Evolutionary conservation across 1,284 basidiomycete genomes (phyloP).

Genomic region (Chiua sp.): DNA sequence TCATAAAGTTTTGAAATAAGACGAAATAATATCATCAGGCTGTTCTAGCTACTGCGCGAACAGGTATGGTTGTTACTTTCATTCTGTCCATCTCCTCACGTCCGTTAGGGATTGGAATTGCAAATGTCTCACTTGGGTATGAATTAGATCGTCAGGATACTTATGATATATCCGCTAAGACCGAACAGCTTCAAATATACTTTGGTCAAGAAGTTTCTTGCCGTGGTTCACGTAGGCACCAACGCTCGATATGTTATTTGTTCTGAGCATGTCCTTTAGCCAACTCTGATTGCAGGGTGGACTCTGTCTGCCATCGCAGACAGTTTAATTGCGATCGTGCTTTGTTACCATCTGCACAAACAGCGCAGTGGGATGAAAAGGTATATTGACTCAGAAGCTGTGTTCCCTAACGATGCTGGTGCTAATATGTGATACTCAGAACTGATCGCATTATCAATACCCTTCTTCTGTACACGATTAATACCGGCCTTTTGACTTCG

Average conservation of each 20-base stretch:
- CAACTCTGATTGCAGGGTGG: conserved; percentile 13
- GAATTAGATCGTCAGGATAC: no score
- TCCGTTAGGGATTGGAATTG: conserved; percentile 4
- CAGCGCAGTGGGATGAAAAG: conserved; percentile 14
- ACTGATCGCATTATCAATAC: conserved; percentile 15
- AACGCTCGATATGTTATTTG: no score
- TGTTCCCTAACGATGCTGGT: background rate
- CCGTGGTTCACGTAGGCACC: conserved; percentile 8
- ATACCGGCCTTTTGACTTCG: conserved; percentile 17
- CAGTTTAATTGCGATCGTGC: conserved; percentile 7
- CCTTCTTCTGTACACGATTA: conserved; percentile 15
- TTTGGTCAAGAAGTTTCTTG: background rate
- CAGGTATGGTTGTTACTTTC: no score
- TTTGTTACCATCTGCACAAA: conserved; percentile 13
- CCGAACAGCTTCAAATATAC: conserved; percentile 6
- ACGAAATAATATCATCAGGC: no score
- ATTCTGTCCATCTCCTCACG: background rate
- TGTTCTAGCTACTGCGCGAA: background rate
- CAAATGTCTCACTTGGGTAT: conserved; percentile 7
- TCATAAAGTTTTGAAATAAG: no score
- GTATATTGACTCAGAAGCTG: no score
- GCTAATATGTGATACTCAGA: no score
- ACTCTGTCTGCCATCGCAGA: conserved; percentile 1
- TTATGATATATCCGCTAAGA: no score
- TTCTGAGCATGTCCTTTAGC: no score